phyloP scores from a whole-genome alignment of 2,329 filamentous ascomycete genomes.

The Alternaria panax region DNA sequence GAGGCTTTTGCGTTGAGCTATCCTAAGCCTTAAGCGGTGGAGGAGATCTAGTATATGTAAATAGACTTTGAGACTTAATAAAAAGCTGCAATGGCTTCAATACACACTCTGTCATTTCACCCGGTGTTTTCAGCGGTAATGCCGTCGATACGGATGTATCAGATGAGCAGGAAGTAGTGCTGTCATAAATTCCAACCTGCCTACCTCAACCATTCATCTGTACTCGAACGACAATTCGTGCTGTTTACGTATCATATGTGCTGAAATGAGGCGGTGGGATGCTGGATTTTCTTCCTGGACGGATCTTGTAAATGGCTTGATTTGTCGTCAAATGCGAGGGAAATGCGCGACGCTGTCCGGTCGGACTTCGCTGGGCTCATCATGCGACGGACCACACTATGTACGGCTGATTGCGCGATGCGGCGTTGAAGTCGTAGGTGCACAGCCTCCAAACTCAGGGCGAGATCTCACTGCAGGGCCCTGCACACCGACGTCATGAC shows the following conservation, averaged over 20 bases:
- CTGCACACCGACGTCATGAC: slow-evolving; percentile 16
- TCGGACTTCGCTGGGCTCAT: not conserved
- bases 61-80: not conserved
- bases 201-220: not conserved
- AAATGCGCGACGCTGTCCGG: not conserved
- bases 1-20: slow-evolving; percentile 44
- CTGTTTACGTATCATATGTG: not conserved
- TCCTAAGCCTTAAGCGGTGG: slow-evolving; percentile 24
- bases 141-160: not conserved
- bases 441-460: slow-evolving; percentile 4
- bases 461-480: not conserved
- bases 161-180: not conserved
- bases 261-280: not conserved
- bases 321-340: not conserved
- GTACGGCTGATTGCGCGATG: slow-evolving; percentile 5
- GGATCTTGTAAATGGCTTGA: not conserved
- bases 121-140: not conserved
- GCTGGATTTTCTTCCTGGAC: not conserved
- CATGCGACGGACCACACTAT: not conserved
- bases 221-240: not conserved
- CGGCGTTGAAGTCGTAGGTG: slow-evolving; percentile 1
- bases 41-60: not conserved
- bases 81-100: not conserved
- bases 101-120: not conserved
- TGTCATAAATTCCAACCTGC: not conserved